phyloP scores from a whole-genome alignment of 148 eudicot genomes.

The Gaultheria prostrata region DNA sequence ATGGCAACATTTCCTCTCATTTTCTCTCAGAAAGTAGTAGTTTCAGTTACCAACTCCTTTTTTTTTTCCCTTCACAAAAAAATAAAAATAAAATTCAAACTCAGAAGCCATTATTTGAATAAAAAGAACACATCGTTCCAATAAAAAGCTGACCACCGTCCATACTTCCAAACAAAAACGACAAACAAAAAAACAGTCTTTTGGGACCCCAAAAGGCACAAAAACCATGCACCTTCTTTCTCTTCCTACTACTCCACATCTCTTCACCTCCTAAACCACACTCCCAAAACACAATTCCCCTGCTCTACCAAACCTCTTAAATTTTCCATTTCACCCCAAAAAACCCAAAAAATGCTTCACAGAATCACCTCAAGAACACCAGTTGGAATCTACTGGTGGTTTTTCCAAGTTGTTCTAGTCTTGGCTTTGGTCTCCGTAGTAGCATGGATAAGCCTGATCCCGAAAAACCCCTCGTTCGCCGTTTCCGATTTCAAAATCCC shows the following conservation, averaged over 20 bases:
- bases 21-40: background rate
- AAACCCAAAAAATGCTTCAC: slow-evolving; percentile 1
- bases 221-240: background rate
- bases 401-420: slow-evolving; percentile 23
- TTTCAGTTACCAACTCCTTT: too few species aligned
- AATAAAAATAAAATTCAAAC: background rate
- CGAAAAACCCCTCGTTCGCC: slow-evolving; percentile 22
- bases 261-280: background rate
- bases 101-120: background rate
- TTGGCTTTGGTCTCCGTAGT: slow-evolving; percentile 12
- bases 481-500: slow-evolving; percentile 11
- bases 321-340: background rate
- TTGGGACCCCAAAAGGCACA: background rate
- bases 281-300: background rate
- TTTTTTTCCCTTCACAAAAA: too few species aligned
- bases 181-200: background rate
- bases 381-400: slow-evolving; percentile 21
- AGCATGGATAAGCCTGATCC: slow-evolving; percentile 25
- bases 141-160: background rate
- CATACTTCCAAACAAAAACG: background rate
- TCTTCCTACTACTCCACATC: background rate
- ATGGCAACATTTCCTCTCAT: too few species aligned
- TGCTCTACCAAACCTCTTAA: background rate
- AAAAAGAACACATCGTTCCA: background rate
- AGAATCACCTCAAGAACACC: slow-evolving; percentile 3